Evolutionary conservation across 345 rosid species (phyloP).

Genomic region (Rhodamnia argentea): DNA sequence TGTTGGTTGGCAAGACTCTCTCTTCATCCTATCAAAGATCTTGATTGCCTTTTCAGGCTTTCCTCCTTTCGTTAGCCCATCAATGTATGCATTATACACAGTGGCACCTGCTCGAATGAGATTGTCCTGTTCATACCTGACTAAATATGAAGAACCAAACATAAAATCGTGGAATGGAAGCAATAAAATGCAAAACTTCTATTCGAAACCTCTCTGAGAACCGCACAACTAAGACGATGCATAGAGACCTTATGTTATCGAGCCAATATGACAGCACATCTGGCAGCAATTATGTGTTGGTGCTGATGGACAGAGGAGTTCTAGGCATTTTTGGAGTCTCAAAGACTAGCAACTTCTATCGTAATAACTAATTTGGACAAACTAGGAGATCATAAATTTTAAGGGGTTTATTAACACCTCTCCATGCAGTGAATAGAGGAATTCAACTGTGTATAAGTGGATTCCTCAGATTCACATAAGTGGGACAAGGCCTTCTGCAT

Average conservation of each 20-base stretch:
- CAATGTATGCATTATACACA: constrained; percentile 77
- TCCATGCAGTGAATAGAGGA: background rate
- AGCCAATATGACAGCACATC: background rate
- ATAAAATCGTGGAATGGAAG: background rate
- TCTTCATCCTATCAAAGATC: constrained; percentile 68
- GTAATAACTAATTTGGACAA: background rate
- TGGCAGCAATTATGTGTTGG: background rate
- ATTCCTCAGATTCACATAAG: background rate
- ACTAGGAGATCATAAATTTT: background rate
- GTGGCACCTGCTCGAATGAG: constrained; percentile 34
- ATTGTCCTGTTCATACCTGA: background rate
- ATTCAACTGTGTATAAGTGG: background rate
- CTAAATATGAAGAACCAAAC: background rate
- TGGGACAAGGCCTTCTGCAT: background rate
- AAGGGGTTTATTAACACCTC: background rate
- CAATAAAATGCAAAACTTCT: background rate
- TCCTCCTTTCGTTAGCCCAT: constrained; percentile 72
- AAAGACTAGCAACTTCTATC: background rate
- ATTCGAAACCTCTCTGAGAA: background rate
- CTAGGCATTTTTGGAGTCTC: background rate
- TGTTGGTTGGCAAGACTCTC: constrained; percentile 50
- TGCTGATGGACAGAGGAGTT: background rate
- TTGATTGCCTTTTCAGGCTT: constrained; percentile 45
- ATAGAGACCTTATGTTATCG: background rate
- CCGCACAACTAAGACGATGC: background rate